A percentile compares a stretch with the other conserved stretches of the same genome.
These are phyloP conservation scores for Kwoniella shandongensis DNA, from an alignment of 768 basidiomycete species.

Conservation along the genomic window DNA sequence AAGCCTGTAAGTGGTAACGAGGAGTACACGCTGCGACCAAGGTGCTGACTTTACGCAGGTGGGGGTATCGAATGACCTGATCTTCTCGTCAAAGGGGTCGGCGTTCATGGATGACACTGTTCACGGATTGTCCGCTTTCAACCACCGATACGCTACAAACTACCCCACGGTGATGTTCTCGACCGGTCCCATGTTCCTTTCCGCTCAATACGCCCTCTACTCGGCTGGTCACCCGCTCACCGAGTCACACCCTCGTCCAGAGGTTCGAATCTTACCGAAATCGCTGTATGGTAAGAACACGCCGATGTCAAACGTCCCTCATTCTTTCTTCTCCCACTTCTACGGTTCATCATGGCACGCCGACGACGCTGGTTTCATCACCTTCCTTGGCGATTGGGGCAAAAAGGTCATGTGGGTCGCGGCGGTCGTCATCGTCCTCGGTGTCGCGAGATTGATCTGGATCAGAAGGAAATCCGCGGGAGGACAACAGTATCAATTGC, in stretches of 20 bases:
- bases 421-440: conserved; percentile 67
- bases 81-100: conserved; percentile 80
- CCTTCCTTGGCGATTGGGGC: conserved; percentile 85
- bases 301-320: conserved; percentile 72
- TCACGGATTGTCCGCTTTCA: conserved; percentile 84
- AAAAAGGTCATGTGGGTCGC: conserved; percentile 85
- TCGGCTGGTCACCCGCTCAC: conserved; percentile 56
- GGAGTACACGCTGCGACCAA: neutral
- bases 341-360: conserved; percentile 99
- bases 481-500: conserved; percentile 27
- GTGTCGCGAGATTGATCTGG: conserved; percentile 60
- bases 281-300: conserved; percentile 98
- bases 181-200: conserved; percentile 98
- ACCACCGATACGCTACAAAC: conserved; percentile 91
- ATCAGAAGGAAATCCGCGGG: conserved; percentile 4
- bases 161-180: conserved; percentile 99
- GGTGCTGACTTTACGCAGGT: conserved; percentile 55
- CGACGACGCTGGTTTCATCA: conserved; percentile 96
- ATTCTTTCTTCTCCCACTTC: conserved; percentile 94
- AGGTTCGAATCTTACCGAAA: conserved; percentile 90
- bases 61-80: conserved; percentile 95
- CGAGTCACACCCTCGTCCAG: conserved; percentile 60
- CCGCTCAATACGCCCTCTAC: conserved; percentile 87
- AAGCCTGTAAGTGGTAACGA: conserved; percentile 61
- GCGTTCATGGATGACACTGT: conserved; percentile 92